phyloP scores from a whole-genome alignment of 192 early-diverging fungal genomes.

The Borealophlyctis nickersoniae region DNA sequence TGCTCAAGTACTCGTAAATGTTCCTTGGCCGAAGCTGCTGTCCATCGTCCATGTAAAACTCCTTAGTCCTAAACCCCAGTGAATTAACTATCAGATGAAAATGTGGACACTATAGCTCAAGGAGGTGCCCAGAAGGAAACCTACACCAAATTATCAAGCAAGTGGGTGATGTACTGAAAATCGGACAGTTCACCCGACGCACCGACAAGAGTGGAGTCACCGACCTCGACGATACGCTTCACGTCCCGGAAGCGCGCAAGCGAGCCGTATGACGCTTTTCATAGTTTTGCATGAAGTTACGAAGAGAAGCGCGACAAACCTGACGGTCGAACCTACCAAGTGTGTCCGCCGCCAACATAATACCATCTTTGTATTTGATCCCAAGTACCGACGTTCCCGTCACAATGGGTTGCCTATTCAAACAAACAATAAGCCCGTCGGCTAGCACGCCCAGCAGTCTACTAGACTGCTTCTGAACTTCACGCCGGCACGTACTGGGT shows the following conservation, averaged over 20 bases:
- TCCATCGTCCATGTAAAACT: conserved; percentile 86
- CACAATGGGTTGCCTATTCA: conserved; percentile 69
- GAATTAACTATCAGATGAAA: too few species aligned
- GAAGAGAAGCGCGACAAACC: too few species aligned
- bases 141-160: conserved; percentile 46
- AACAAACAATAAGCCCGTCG: not conserved
- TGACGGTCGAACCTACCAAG: conserved; percentile 62
- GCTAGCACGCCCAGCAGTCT: not conserved
- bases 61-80: conserved; percentile 71
- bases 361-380: conserved; percentile 93
- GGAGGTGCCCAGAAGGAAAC: conserved; percentile 3
- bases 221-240: conserved; percentile 74
- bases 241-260: conserved; percentile 89
- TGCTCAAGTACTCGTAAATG: conserved; percentile 87
- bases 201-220: conserved; percentile 83
- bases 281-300: too few species aligned
- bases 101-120: too few species aligned
- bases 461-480: not conserved
- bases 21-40: conserved; percentile 79
- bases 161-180: conserved; percentile 86
- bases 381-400: conserved; percentile 92
- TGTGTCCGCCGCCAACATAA: conserved; percentile 95
- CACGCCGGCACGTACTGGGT: conserved; percentile 28
- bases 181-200: conserved; percentile 92
- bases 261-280: conserved; percentile 90